Conservation (phyloP, 2,329 filamentous ascomycete species). For the Parascedosporium putredinis region DNA sequence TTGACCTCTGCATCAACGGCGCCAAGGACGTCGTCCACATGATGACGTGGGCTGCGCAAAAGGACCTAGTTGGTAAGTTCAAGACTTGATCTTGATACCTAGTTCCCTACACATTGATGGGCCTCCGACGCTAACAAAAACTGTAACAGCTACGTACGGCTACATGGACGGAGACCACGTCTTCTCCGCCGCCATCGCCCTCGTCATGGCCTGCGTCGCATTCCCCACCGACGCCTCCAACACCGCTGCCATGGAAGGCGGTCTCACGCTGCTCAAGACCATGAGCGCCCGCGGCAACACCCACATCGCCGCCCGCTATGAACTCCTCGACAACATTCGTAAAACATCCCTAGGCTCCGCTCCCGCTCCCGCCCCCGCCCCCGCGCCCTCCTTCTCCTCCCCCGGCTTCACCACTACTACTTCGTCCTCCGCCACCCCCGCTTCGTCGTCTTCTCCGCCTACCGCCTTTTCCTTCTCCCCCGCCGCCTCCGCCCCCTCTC, state of each 20-base stretch:
- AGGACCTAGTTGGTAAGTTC: constrained; percentile 29
- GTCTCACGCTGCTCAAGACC: constrained; percentile 32
- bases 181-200: constrained; percentile 41
- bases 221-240: constrained; percentile 35
- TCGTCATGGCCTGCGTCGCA: constrained; percentile 43
- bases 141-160: constrained; percentile 36
- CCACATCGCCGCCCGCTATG: constrained; percentile 29
- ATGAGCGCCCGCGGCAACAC: constrained; percentile 44
- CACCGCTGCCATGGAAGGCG: constrained; percentile 31
- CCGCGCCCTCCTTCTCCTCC: constrained; percentile 14
- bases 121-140: too few relatives aligned
- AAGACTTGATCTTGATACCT: not conserved
- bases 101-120: too few relatives aligned
- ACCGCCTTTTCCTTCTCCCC: constrained; percentile 14
- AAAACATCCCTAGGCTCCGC: too few relatives aligned
- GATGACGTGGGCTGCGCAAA: constrained; percentile 35
- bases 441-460: too few relatives aligned
- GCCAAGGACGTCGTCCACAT: constrained; percentile 37
- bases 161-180: constrained; percentile 48
- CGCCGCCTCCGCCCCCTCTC: constrained; percentile 4
- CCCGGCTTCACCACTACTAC: constrained; percentile 5
- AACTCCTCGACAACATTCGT: constrained; percentile 21
- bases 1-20: constrained; percentile 41
- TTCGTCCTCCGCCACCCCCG: too few relatives aligned
- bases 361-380: too few relatives aligned